Conservation (phyloP, 352 stramenopile species). For the Globisporangium parvum region DNA sequence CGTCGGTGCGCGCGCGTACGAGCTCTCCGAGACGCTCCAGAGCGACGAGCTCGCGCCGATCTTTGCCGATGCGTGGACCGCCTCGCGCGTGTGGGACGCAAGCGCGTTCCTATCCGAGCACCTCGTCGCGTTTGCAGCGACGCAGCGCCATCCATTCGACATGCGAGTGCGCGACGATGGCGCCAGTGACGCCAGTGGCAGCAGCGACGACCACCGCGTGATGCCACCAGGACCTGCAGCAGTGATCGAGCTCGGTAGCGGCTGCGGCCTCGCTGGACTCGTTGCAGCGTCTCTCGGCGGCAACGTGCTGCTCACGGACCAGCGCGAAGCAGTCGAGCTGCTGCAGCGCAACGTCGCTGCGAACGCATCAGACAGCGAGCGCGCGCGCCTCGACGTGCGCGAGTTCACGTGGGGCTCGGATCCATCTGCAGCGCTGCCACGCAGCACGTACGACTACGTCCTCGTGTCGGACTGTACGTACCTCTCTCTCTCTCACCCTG, state of each 20-base stretch:
- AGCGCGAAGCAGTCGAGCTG: conserved; percentile 59
- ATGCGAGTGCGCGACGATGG: conserved; percentile 4
- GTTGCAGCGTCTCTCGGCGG: conserved; percentile 58
- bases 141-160: conserved; percentile 9
- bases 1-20: conserved; percentile 39
- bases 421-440: conserved; percentile 17
- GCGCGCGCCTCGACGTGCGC: conserved; percentile 26
- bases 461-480: conserved; percentile 76
- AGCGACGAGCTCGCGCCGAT: conserved; percentile 68
- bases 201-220: not conserved
- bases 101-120: conserved; percentile 61
- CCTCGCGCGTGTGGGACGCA: conserved; percentile 66
- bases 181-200: not conserved
- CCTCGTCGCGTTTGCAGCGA: conserved; percentile 35
- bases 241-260: conserved; percentile 77
- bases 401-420: conserved; percentile 65
- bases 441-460: conserved; percentile 45
- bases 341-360: conserved; percentile 46
- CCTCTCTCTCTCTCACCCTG: too few relatives aligned
- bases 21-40: conserved; percentile 72
- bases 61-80: conserved; percentile 80
- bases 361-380: conserved; percentile 41
- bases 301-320: conserved; percentile 67
- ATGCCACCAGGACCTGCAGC: not conserved
- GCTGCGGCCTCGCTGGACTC: conserved; percentile 68